phyloP scores from a whole-genome alignment of 768 basidiomycete genomes.

The Tubosaeta sp. region DNA sequence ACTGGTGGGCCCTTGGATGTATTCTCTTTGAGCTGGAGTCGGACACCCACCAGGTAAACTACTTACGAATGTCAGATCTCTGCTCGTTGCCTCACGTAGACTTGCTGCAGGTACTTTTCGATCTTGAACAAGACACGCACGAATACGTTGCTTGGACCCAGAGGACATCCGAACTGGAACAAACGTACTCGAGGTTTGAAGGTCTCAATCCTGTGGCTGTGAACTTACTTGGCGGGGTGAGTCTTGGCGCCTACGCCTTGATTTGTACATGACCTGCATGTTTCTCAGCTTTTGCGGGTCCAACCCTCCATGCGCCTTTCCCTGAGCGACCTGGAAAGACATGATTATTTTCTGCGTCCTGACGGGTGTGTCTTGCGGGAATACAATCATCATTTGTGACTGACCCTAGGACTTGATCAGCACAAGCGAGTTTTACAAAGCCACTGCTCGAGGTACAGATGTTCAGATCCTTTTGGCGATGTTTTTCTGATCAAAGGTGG shows the following conservation, averaged over 20 bases:
- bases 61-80: not conserved
- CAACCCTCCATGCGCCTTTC: constrained; percentile 13
- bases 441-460: constrained; percentile 19
- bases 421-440: constrained; percentile 20
- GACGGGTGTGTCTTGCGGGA: constrained; percentile 18
- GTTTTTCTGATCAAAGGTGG: constrained; percentile 6
- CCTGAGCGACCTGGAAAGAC: constrained; percentile 19
- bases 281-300: constrained; percentile 16
- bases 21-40: constrained; percentile 37
- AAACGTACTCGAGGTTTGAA: constrained; percentile 22
- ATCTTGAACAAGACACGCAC: constrained; percentile 17
- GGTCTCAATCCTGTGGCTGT: constrained; percentile 19
- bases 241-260: not conserved
- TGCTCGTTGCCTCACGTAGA: not conserved
- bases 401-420: constrained; percentile 7
- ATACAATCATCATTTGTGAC: not conserved
- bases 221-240: constrained; percentile 31
- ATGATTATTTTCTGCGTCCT: constrained; percentile 20
- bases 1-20: constrained; percentile 43
- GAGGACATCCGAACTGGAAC: not conserved
- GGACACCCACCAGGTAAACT: constrained; percentile 21
- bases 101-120: constrained; percentile 31
- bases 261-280: not conserved
- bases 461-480: not conserved
- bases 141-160: constrained; percentile 20